Evolutionary conservation across 306 rosid species (phyloP), one percentile per base, ranked within the genome.

Genomic region (Dryas alaskensis): DNA sequence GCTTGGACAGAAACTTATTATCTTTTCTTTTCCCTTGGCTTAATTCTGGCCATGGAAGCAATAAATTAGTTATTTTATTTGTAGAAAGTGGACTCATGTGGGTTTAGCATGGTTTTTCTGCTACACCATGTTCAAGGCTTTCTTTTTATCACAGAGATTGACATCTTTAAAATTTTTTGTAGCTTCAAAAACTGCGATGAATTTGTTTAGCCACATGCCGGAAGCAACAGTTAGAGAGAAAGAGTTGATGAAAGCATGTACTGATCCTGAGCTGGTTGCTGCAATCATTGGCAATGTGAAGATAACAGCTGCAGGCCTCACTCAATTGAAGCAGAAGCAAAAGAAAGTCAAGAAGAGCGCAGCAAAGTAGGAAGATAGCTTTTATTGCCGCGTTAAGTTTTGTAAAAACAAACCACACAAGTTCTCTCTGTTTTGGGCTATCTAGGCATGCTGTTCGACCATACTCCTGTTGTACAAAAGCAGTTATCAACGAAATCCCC

Each of bases 141-240:
- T 69, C 39, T 10, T 69, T 54, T 65, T 10, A 22, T 65, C 10
- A 14, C 53, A 22, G 45, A 22, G n/a, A 10, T 7, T 46, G 17
- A 46, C 40, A 7, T 19, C n/a, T 19, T 57, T 45, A 22, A 7
- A 44, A 2, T 52, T 0, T 19, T 63, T 51, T 76, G 45, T 43
- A 94, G 99, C 95, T 77, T 95, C 97, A 67, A 94, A 94, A 80
- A 92, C 88, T 69, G 97, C 97, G 52, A 86, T 92, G 95, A 94
- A 88, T 82, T 72, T 94, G 78, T 94, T 94, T 87, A 88, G 96
- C 85, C 99, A 94, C 86, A 94, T 79, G 90, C 88, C 89, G 1
- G 97, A 94, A 65, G 84, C 97, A 64, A 85, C 96, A 39, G 79
- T 2, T 55, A 88, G 97, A 77, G 99, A 94, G 87, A 89, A 92